Evolutionary conservation across 2,329 filamentous ascomycete genomes (phyloP), one percentile per base, ranked within the genome.

Genomic region (Aspergillus phoenicis): DNA sequence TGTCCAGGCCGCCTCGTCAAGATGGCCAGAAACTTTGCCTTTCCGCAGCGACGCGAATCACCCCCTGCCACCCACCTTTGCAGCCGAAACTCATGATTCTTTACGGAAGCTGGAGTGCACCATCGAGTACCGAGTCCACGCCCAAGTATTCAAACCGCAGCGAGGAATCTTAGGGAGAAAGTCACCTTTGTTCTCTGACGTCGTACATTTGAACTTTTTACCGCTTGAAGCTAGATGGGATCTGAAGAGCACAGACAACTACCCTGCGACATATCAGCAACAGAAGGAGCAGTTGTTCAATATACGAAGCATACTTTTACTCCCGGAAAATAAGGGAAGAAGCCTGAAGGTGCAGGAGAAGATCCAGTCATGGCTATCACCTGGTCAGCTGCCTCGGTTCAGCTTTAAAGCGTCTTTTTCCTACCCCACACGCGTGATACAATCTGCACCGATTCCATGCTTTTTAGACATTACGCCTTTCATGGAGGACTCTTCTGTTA

Each of bases 251-350:
- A n/a, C 22, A 1, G 20, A 3, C 8, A 20, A 15, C 15, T 10
- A 30, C 4, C 28, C 33, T 0, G 24, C 51, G 0, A 11, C 39
- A 20, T 63, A 60, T 38, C 52, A 17, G 11, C 39, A 64, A 4
- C 41, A 58, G 6, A 55, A 57, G 5, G 60, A 62, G 17, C 54
- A 58, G 6, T 8, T 57, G 1, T 64, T 66, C 13, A 62, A 39
- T 1, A 54, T 64, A 7, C 52, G 51, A n/a, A 64, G 62, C 5
- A 39, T 62, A 8, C 53, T 55, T 1, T 17, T 67, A 2, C 52
- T 64, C 13, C 62, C 62, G 4, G 56, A 60, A 8, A 67, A 64
- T n/a, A 52, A 45, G 20, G 62, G 64, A 1, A 58, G 60, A n/a
- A 58, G 24, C 8, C 17, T 64, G 10, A 56, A 28, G 1, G 8